A percentile compares a stretch with the other conserved stretches of the same genome.
Evolutionary conservation across 2,329 filamentous ascomycete genomes (phyloP).

Genomic region (Fusarium coffeatum): DNA sequence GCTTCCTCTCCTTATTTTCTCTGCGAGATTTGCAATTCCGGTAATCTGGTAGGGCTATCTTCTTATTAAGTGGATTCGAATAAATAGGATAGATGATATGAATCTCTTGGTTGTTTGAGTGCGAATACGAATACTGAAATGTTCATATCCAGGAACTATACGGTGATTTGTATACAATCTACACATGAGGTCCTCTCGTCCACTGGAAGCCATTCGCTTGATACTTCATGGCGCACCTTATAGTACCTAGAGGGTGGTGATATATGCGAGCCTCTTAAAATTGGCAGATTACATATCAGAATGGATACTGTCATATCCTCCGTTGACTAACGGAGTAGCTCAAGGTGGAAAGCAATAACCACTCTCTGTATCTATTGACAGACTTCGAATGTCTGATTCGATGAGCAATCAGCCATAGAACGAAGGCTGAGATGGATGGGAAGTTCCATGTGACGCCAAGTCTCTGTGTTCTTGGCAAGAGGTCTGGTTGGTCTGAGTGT

Average conservation of each 20-base stretch:
- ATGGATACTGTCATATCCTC: background rate
- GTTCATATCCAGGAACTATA: background rate
- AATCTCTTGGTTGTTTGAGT: background rate
- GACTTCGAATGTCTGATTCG: background rate
- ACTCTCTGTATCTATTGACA: background rate
- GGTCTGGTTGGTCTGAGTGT: constrained; percentile 17
- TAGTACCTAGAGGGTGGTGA: too few species aligned
- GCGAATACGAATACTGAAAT: constrained; percentile 38
- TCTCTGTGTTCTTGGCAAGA: constrained; percentile 25
- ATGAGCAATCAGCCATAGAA: background rate
- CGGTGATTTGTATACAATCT: too few species aligned
- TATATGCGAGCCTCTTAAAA: background rate
- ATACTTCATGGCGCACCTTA: too few species aligned
- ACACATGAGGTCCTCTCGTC: too few species aligned
- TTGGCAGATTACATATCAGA: background rate
- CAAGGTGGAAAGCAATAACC: background rate
- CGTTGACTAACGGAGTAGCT: background rate
- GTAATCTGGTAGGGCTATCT: constrained; percentile 11
- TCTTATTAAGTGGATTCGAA: background rate
- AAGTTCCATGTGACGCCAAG: constrained; percentile 14
- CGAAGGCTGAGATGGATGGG: background rate
- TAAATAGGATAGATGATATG: background rate
- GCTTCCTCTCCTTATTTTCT: background rate
- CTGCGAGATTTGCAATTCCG: constrained; percentile 5
- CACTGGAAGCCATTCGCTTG: too few species aligned